Base-by-base conservation (phyloP, 1,284 basidiomycete genomes). In the Takashimella koratensis region DNA sequence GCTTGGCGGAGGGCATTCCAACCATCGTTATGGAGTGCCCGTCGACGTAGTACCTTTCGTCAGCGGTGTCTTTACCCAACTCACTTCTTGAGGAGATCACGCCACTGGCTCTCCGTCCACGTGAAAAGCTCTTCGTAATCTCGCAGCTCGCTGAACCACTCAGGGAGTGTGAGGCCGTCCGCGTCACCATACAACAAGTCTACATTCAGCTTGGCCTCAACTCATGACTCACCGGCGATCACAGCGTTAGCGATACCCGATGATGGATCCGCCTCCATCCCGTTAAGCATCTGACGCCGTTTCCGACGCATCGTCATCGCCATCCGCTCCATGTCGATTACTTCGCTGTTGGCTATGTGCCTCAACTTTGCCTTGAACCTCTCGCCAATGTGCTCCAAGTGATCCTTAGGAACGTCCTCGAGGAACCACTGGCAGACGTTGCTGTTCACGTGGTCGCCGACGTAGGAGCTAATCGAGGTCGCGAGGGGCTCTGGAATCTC, bases 241-340 rank as follows among this genome's bases (percentile, higher is more conserved):
- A 92, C 81, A 1, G 81, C 82, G 50, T 82, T 66, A 3, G 69
- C 57, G 41, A 75, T 48, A 0, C 72, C 65, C 36, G 58, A 54
- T 6, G 67, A 65, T 8, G 69, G 63, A 26, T 64, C 64, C 13
- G 64, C 70, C 60, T 76, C 76, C 58, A 76, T 73, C n/a, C 56
- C 61, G 53, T 71, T 68, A 41, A 77, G 56, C 54, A 74, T 54
- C 79, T 93, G 90, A 56, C 90, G 84, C 74, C 90, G 87, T 67
- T 97, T 91, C 36, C 93, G 80, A 60, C 87, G 84, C 52, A 99
- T 85, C 20, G 97, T 80, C 83, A 90, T 87, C 19, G 76, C 75
- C 87, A 99, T 97, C 23, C 96, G 80, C 26, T 86, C 81, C 88
- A 98, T 94, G 76, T 98, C 91, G 52, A 98, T 80, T 4, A 88